Evolutionary conservation across 1,284 basidiomycete genomes (phyloP).

Genomic region (Ganoderma leucocontextum): DNA sequence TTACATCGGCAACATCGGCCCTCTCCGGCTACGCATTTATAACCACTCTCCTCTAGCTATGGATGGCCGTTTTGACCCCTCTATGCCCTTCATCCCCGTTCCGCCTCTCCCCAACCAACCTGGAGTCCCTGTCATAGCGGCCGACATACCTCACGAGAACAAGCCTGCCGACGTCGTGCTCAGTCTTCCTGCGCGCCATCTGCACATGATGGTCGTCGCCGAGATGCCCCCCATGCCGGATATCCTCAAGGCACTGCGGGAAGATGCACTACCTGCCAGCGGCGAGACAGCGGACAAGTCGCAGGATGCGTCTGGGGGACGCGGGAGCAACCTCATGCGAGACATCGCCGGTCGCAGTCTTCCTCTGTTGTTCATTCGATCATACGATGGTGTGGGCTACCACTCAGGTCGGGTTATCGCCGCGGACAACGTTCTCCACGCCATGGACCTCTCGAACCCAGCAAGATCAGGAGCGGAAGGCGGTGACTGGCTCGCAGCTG

Average conservation of each 20-base stretch:
- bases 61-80: constrained; percentile 59
- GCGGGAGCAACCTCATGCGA: constrained; percentile 29
- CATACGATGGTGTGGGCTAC: constrained; percentile 81
- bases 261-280: constrained; percentile 59
- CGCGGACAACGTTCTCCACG: constrained; percentile 81
- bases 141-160: constrained; percentile 18
- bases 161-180: constrained; percentile 33
- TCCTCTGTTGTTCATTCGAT: constrained; percentile 77
- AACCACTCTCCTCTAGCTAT: constrained; percentile 63
- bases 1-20: constrained; percentile 90
- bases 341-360: constrained; percentile 66
- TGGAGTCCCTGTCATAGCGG: constrained; percentile 19
- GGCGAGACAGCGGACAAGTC: constrained; percentile 41
- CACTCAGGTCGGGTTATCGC: constrained; percentile 86
- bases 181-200: constrained; percentile 46
- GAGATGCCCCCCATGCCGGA: constrained; percentile 78
- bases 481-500: constrained; percentile 54
- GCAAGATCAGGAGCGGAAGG: constrained; percentile 31
- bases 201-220: constrained; percentile 79
- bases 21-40: constrained; percentile 76
- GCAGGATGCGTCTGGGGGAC: constrained; percentile 27
- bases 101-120: constrained; percentile 42
- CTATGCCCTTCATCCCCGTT: constrained; percentile 40
- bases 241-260: constrained; percentile 77
- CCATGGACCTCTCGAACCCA: constrained; percentile 57